These are phyloP conservation scores for Metarhizium robertsii DNA, from an alignment of 2,329 filamentous ascomycete genomes.

Conservation along the genomic window DNA sequence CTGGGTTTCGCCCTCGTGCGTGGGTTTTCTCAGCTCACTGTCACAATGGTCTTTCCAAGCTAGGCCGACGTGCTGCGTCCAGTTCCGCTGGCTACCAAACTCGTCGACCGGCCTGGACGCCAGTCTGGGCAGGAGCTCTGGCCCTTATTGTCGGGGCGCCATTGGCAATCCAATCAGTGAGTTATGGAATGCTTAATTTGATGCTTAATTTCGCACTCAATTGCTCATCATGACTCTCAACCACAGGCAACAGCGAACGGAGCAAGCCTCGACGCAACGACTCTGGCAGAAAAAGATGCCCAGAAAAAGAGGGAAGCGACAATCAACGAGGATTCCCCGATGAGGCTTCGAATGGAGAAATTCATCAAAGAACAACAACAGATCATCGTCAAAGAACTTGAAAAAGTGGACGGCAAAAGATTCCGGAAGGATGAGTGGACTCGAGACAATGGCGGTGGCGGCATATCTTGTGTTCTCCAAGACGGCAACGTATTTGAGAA, in stretches of 20 bases:
- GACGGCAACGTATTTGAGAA: constrained; percentile 98
- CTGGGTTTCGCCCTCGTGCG: background rate
- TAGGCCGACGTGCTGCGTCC: background rate
- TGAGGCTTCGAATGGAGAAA: constrained; percentile 96
- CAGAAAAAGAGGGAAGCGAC: constrained; percentile 62
- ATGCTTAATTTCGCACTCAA: background rate
- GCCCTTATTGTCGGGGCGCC: constrained; percentile 1
- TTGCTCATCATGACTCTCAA: background rate
- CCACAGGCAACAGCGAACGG: constrained; percentile 32
- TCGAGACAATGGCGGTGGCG: constrained; percentile 80
- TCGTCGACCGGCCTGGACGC: background rate
- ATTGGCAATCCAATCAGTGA: constrained; percentile 4
- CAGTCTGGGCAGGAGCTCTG: background rate
- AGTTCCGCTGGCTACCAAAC: background rate
- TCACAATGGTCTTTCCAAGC: background rate
- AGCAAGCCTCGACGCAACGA: constrained; percentile 48
- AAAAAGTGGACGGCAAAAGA: constrained; percentile 70
- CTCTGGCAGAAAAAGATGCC: constrained; percentile 78
- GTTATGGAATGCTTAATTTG: background rate
- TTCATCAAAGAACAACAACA: constrained; percentile 91
- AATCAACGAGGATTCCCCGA: constrained; percentile 71
- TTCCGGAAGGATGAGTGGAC: constrained; percentile 85
- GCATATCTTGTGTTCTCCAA: constrained; percentile 89
- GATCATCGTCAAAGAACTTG: constrained; percentile 74
- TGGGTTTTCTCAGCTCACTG: background rate